Percentiles rank a stretch among this genome's conserved stretches.
Evolutionary conservation across 108 stramenopile species (phyloP).

Genomic region (Pseudonitzschia multistriata): DNA sequence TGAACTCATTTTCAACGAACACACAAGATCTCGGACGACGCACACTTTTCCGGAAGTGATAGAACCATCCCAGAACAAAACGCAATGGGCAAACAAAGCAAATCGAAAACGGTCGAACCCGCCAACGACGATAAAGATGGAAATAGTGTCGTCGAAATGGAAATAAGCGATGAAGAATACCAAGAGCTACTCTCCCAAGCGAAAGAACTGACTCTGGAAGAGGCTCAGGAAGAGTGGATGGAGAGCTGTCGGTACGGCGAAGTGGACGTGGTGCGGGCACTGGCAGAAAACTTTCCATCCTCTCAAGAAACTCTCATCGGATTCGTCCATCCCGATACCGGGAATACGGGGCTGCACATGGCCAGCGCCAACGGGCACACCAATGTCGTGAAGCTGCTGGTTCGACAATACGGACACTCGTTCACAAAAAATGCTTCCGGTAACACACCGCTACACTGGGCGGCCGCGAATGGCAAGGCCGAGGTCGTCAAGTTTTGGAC

Average conservation of each 20-base stretch:
- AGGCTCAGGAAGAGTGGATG: slow-evolving; percentile 57
- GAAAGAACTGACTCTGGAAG: slow-evolving; percentile 38
- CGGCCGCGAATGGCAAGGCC: slow-evolving; percentile 70
- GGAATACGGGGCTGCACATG: slow-evolving; percentile 77
- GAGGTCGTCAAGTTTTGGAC: slow-evolving; percentile 53
- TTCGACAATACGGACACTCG: slow-evolving; percentile 32
- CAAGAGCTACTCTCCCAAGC: slow-evolving; percentile 36
- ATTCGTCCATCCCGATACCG: slow-evolving; percentile 26
- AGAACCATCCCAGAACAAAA: too few relatives aligned
- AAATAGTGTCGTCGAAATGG: slow-evolving; percentile 24
- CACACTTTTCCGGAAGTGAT: too few relatives aligned
- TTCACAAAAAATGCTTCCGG: slow-evolving; percentile 56
- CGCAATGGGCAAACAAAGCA: slow-evolving; percentile 12
- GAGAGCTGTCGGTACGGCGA: slow-evolving; percentile 81
- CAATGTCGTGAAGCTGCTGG: slow-evolving; percentile 45
- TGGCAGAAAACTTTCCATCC: slow-evolving; percentile 24
- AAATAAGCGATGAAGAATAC: slow-evolving; percentile 40
- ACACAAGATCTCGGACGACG: too few relatives aligned
- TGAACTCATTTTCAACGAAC: too few relatives aligned
- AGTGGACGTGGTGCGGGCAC: slow-evolving; percentile 59
- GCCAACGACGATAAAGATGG: not conserved
- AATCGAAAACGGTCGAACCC: not conserved
- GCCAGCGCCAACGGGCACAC: slow-evolving; percentile 79
- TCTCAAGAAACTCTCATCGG: slow-evolving; percentile 13
- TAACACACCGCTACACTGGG: slow-evolving; percentile 88